Conservation (phyloP, 148 eudicot genomes). For the Rhododendron molle region DNA sequence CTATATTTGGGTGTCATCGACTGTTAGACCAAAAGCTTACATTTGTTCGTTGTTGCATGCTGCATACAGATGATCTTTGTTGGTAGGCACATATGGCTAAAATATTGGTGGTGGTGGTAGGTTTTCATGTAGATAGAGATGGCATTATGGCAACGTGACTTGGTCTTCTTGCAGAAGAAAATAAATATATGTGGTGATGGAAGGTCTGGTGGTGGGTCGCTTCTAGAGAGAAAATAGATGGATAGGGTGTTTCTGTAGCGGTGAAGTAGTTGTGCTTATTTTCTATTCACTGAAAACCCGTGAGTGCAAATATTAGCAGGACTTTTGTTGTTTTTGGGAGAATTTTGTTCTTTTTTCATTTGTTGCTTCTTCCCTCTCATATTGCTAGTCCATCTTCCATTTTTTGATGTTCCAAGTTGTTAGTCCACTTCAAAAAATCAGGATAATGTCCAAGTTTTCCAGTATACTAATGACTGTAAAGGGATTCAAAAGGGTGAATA, state of each 20-base stretch:
- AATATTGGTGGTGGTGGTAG: not conserved
- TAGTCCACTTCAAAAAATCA: not conserved
- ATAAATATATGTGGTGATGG: not conserved
- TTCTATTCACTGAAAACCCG: not conserved
- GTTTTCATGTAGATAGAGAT: not conserved
- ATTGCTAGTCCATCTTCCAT: not conserved
- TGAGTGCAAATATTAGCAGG: not conserved
- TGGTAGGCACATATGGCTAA: not conserved
- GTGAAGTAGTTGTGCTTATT: not conserved
- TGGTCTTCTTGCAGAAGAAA: not conserved
- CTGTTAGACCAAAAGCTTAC: not conserved
- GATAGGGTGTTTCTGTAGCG: not conserved
- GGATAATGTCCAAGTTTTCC: not conserved
- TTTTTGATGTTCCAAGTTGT: not conserved
- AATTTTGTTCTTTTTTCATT: not conserved
- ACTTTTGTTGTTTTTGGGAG: not conserved
- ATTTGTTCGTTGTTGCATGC: not conserved
- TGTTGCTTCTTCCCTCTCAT: not conserved
- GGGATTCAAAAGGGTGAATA: not conserved
- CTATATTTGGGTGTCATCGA: not conserved
- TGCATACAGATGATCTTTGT: not conserved
- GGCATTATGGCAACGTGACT: not conserved
- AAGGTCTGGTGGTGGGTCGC: not conserved
- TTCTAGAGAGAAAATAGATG: not conserved
- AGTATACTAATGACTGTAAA: not conserved